Evolutionary conservation across 768 basidiomycete species (phyloP), one percentile per base, ranked within the genome.

Genomic region (Leccinum boreale): DNA sequence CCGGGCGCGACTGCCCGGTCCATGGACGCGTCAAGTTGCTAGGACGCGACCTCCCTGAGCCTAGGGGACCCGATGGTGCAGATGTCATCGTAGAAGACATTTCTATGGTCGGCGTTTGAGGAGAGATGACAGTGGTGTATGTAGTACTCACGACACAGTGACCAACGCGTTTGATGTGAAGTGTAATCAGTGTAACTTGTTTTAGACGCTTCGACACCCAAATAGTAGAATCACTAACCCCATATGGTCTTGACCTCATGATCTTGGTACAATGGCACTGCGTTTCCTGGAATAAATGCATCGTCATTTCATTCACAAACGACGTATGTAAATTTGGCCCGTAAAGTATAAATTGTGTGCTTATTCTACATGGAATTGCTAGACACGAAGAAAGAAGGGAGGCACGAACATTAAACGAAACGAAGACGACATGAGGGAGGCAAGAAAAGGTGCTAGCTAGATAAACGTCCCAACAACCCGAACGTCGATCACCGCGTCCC

Each of bases 1-100:
- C 67, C 1, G 87, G 80, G 51, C 85, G 79, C 14, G 87, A 85
- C 55, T 83, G 82, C 2, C 70, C 79, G 1, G 85, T 84, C 75
- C 79, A 75, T 8, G 83, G 81, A 48, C 82, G 84, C 39, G 68
- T 57, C 15, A 58, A 54, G 4, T 55, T 58, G 3, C 65, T 61
- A 10, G 50, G 57, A 52, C 55, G 59, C 35, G 65, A 64, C 45
- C 53, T 58, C 8, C 60, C 46, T 4, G 67, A 62, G 35, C 47
- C 51, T 7, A 59, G 36, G 14, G 53, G 53, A 21, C 61, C 66
- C 11, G 58, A 58, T 17, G 58, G 53, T 26, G 46, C 26, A 23
- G 46, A 15, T 15, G 14, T 7, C 14, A 46, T 46, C n/a, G 62
- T 52, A 12, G 68, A 63, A 31, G 57, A 56, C 60, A 58, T 61